Conservation (phyloP, 1,139 yeast species). For the Diutina mesorugosa region DNA sequence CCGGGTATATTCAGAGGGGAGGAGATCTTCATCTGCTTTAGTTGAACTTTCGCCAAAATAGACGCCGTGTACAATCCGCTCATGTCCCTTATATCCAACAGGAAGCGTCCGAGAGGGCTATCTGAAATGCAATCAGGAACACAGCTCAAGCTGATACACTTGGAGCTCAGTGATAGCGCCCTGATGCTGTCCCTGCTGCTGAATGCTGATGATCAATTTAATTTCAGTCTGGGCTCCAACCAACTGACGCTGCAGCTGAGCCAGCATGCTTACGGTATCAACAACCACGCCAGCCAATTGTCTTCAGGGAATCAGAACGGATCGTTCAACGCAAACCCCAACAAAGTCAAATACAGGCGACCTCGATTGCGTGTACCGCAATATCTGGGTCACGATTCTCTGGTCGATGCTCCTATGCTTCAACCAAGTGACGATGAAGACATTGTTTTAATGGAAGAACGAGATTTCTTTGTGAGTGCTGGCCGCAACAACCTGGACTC, state of each 20-base stretch:
- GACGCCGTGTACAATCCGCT: constrained; percentile 1
- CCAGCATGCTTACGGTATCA: neutral
- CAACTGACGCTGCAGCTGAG: neutral
- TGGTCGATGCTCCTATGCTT: neutral
- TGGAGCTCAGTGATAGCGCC: neutral
- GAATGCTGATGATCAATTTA: neutral
- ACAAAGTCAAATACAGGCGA: neutral
- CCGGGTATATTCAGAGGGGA: neutral
- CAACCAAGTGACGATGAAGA: constrained; percentile 15
- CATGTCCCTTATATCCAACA: neutral
- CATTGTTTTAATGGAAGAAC: constrained; percentile 22
- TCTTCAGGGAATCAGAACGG: neutral
- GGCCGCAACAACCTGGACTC: constrained; percentile 22
- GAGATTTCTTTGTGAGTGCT: constrained; percentile 10
- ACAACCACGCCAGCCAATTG: neutral
- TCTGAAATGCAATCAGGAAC: neutral
- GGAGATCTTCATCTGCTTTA: neutral
- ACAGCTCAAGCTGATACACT: neutral
- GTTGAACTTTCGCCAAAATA: neutral
- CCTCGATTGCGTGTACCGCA: neutral
- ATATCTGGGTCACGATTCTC: neutral
- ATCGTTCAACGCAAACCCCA: neutral
- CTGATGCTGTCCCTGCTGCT: constrained; percentile 1
- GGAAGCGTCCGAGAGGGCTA: neutral
- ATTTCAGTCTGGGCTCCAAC: neutral